phyloP scores from a whole-genome alignment of 176 grass and related monocot species.

The Bothriochloa decipiens region DNA sequence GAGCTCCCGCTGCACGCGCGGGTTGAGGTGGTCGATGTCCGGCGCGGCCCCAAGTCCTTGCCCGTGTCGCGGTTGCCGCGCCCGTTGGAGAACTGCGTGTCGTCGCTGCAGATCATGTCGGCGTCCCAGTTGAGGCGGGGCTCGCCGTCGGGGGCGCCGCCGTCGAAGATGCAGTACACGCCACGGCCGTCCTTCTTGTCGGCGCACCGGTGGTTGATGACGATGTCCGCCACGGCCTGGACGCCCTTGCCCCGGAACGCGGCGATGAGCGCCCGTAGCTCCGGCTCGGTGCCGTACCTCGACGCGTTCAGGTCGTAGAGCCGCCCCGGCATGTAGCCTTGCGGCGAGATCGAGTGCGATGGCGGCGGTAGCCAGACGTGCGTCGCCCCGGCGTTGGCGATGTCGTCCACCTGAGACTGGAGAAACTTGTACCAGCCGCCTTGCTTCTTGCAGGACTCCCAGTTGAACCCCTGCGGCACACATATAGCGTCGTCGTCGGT shows the following conservation, averaged over 20 bases:
- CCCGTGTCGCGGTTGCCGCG: constrained; percentile 66
- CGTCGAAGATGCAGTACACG: constrained; percentile 73
- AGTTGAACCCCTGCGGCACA: constrained; percentile 69
- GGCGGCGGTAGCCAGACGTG: too few relatives aligned
- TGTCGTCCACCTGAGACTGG: constrained; percentile 47
- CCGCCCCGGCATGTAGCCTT: constrained; percentile 79
- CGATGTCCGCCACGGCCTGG: constrained; percentile 59
- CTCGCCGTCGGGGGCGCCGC: constrained; percentile 44
- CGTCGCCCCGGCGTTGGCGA: constrained; percentile 55
- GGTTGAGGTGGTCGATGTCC: constrained; percentile 85
- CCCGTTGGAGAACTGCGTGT: constrained; percentile 58
- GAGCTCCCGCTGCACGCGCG: constrained; percentile 65
- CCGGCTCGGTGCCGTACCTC: constrained; percentile 52
- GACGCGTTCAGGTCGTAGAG: constrained; percentile 72
- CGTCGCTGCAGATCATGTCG: constrained; percentile 63
- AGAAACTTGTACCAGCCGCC: constrained; percentile 71
- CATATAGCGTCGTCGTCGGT: not conserved
- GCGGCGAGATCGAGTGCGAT: constrained; percentile 65
- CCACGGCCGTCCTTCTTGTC: constrained; percentile 56
- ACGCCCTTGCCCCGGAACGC: constrained; percentile 48
- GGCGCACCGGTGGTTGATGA: constrained; percentile 84
- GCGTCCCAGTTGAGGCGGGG: constrained; percentile 71
- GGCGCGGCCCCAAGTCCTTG: constrained; percentile 50
- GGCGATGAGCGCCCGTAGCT: constrained; percentile 59
- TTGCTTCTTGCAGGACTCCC: constrained; percentile 72